Evolutionary conservation across 306 rosid genomes (phyloP).

Genomic region (Vicia faba): DNA sequence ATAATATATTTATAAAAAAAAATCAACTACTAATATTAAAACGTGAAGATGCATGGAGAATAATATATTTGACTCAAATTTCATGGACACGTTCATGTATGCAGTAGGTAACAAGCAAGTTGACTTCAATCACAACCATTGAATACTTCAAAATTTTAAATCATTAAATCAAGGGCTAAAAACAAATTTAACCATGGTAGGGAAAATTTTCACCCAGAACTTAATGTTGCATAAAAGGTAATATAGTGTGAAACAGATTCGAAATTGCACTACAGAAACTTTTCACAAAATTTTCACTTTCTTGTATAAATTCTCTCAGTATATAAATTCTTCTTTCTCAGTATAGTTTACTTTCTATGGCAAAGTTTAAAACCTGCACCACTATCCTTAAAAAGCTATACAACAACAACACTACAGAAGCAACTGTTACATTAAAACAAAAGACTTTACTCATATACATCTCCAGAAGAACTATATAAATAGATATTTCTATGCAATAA

Average conservation of each 20-base stretch:
- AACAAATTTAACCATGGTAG: not conserved
- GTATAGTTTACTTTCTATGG: conserved; percentile 27
- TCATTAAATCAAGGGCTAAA: not conserved
- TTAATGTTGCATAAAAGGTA: not conserved
- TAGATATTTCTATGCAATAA: conserved; percentile 24
- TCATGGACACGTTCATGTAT: too few relatives aligned
- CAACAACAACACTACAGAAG: conserved; percentile 14
- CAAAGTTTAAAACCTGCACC: conserved; percentile 24
- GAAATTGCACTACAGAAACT: not conserved
- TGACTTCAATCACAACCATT: not conserved
- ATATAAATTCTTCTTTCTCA: conserved; percentile 13
- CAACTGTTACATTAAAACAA: not conserved
- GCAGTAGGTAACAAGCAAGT: too few relatives aligned
- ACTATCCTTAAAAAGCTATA: conserved; percentile 34
- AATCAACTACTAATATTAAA: too few relatives aligned
- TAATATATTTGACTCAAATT: too few relatives aligned
- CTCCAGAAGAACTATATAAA: not conserved
- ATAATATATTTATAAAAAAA: too few relatives aligned
- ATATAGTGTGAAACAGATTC: not conserved
- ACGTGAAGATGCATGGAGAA: too few relatives aligned
- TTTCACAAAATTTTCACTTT: not conserved
- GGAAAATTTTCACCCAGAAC: not conserved
- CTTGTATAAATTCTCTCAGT: not conserved
- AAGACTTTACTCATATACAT: conserved; percentile 28
- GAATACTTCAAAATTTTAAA: not conserved